Evolutionary conservation across 106 monocot species (phyloP).

Genomic region (Dioscorea alata): DNA sequence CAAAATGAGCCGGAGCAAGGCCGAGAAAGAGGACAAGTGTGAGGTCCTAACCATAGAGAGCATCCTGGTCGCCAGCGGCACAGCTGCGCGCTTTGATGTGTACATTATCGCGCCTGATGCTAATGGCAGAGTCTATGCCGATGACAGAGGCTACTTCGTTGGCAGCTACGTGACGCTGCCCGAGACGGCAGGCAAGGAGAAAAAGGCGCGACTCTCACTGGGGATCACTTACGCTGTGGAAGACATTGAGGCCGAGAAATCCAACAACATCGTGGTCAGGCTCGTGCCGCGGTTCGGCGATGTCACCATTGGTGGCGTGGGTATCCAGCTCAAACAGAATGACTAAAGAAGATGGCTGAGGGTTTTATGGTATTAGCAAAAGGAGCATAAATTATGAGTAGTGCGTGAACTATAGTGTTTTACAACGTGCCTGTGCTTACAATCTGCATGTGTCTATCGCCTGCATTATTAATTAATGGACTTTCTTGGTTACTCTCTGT

Average conservation of each 20-base stretch:
- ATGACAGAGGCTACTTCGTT: constrained; percentile 14
- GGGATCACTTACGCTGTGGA: constrained; percentile 13
- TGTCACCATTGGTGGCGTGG: constrained; percentile 9
- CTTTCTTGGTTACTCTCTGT: no score
- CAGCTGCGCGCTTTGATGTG: constrained; percentile 20
- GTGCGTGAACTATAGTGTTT: no score
- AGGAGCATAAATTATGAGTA: no score
- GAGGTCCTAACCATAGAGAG: constrained; percentile 19
- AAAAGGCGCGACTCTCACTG: constrained; percentile 14
- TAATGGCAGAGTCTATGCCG: constrained; percentile 8
- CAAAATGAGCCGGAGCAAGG: constrained; percentile 19
- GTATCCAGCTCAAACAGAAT: no score
- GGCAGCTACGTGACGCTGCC: constrained; percentile 26
- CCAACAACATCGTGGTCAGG: constrained; percentile 28
- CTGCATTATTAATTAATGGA: no score
- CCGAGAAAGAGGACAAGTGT: constrained; percentile 16
- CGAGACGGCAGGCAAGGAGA: neutral
- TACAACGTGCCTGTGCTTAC: no score
- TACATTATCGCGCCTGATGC: constrained; percentile 12
- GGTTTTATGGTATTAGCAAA: no score
- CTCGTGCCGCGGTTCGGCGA: constrained; percentile 17
- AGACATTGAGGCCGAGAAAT: constrained; percentile 17
- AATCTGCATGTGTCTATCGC: no score
- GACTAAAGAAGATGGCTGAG: no score
- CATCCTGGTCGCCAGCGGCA: constrained; percentile 8